Evolutionary conservation across 495 filamentous ascomycete species (phyloP).

Genomic region (Thermochaetoides thermophila): DNA sequence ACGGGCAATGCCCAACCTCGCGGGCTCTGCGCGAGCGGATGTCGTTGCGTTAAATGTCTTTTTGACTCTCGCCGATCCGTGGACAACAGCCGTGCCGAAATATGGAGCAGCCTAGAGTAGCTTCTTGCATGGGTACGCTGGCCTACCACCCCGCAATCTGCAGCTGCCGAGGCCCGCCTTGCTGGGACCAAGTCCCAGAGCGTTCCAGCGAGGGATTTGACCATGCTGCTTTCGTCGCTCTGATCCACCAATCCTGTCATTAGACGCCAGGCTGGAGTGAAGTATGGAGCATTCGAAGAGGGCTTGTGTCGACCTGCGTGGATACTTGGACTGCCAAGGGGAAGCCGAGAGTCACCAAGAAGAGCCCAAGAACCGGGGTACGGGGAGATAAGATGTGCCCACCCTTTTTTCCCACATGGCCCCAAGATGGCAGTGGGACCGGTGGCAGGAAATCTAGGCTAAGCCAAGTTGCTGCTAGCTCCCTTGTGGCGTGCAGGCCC

Average conservation of each 20-base stretch:
- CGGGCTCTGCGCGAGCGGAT: slow-evolving; percentile 1
- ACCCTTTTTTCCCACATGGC: not conserved
- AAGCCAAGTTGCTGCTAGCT: not conserved
- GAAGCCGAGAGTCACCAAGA: no score
- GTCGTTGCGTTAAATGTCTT: slow-evolving; percentile 4
- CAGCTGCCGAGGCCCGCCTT: slow-evolving; percentile 3
- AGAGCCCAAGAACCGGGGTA: no score
- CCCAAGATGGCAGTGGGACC: not conserved
- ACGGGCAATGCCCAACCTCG: not conserved
- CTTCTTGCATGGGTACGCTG: slow-evolving; percentile 2
- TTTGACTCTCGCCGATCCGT: slow-evolving; percentile 3
- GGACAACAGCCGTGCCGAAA: slow-evolving; percentile 8
- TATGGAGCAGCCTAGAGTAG: slow-evolving; percentile 4
- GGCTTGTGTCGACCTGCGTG: no score
- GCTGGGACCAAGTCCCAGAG: slow-evolving; percentile 6
- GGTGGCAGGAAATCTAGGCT: not conserved
- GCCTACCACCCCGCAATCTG: slow-evolving; percentile 8
- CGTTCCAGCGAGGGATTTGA: no score
- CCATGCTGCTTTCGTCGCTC: not conserved
- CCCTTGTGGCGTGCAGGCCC: no score
- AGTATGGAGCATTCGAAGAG: no score
- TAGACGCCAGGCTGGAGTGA: slow-evolving; percentile 2
- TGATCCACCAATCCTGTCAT: slow-evolving; percentile 4
- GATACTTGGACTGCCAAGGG: no score
- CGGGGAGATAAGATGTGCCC: no score